Percentiles rank a stretch among this genome's conserved stretches.
Evolutionary conservation across 2,329 filamentous ascomycete genomes (phyloP).

Genomic region (Pestalotiopsis sp.): DNA sequence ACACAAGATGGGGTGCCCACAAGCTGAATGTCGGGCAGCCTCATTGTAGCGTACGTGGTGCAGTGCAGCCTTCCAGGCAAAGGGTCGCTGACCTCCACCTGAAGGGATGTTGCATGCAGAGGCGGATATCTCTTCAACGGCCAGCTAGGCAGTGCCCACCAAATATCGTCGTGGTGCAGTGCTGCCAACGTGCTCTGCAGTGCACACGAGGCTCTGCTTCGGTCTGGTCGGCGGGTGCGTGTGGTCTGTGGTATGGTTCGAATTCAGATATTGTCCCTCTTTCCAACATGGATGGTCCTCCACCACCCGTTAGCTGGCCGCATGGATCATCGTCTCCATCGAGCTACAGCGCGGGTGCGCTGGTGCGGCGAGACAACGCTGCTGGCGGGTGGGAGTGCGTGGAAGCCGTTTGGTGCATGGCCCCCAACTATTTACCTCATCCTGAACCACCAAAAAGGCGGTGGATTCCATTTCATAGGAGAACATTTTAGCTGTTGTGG

Average conservation of each 20-base stretch:
- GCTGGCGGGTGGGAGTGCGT: constrained; percentile 5
- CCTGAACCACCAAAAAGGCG: background rate
- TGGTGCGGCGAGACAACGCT: background rate
- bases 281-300: background rate
- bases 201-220: background rate
- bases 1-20: background rate
- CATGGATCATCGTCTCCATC: constrained; percentile 12
- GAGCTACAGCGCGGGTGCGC: constrained; percentile 10
- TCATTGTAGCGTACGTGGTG: background rate
- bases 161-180: background rate
- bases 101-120: background rate
- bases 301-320: background rate
- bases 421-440: constrained; percentile 5
- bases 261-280: too few species aligned
- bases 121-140: background rate
- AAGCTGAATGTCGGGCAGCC: constrained; percentile 3
- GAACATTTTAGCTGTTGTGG: background rate
- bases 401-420: background rate
- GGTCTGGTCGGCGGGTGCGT: too few species aligned
- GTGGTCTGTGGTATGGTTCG: too few species aligned
- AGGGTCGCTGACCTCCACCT: background rate
- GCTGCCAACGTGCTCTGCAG: background rate
- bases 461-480: background rate
- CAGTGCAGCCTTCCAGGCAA: background rate
- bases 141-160: background rate